These are phyloP conservation scores for Fusarium palustre DNA, from an alignment of 2,329 filamentous ascomycete species.

Conservation along the genomic window DNA sequence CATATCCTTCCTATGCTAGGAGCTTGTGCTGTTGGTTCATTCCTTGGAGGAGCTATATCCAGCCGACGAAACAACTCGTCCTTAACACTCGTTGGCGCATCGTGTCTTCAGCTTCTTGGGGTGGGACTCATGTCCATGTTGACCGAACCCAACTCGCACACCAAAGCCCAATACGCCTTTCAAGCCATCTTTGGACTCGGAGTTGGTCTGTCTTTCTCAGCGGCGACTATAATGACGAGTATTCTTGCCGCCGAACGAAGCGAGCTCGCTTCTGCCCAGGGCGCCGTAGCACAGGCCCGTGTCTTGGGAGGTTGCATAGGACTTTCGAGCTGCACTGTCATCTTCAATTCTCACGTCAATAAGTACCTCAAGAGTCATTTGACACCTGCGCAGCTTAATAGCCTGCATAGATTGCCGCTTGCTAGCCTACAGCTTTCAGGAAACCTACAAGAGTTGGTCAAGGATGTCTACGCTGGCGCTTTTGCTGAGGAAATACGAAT, in stretches of 20 bases:
- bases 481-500: conserved; percentile 61
- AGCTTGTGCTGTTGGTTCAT: conserved; percentile 67
- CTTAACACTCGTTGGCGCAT: conserved; percentile 61
- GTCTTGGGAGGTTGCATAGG: conserved; percentile 71
- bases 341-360: conserved; percentile 63
- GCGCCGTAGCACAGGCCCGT: conserved; percentile 69
- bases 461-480: conserved; percentile 58
- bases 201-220: conserved; percentile 68
- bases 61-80: conserved; percentile 66
- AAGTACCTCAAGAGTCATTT: conserved; percentile 53
- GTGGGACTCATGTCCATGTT: conserved; percentile 63
- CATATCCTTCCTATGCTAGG: conserved; percentile 70
- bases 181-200: conserved; percentile 69
- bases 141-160: conserved; percentile 47
- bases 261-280: conserved; percentile 69
- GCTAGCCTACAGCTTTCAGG: conserved; percentile 52
- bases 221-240: conserved; percentile 68
- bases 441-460: conserved; percentile 52
- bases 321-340: conserved; percentile 68
- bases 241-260: conserved; percentile 60
- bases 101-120: conserved; percentile 65
- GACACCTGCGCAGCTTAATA: conserved; percentile 53
- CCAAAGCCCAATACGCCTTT: conserved; percentile 63
- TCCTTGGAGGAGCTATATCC: conserved; percentile 65
- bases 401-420: conserved; percentile 59